Percentiles rank a stretch among this genome's conserved stretches.
phyloP scores from a whole-genome alignment of 2,329 filamentous ascomycete species.

The Penicillium nordicum region DNA sequence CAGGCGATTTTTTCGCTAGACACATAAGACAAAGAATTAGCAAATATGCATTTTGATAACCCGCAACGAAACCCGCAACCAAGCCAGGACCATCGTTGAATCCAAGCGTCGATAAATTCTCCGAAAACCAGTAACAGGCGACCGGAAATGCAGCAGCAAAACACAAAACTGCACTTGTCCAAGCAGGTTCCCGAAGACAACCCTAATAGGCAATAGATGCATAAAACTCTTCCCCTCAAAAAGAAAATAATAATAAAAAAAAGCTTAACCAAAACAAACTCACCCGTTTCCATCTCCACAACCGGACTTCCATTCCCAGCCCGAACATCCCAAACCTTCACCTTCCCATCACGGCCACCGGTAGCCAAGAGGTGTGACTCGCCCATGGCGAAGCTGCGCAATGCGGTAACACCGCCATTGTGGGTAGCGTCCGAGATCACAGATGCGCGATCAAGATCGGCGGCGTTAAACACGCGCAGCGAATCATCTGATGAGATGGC shows the following conservation, averaged over 20 bases:
- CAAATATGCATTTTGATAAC: not conserved
- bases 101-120: slow-evolving; percentile 11
- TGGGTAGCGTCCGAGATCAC: slow-evolving; percentile 24
- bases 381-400: slow-evolving; percentile 29
- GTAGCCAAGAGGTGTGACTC: slow-evolving; percentile 33
- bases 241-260: not conserved
- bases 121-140: slow-evolving; percentile 11
- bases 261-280: slow-evolving; percentile 14
- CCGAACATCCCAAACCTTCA: slow-evolving; percentile 43
- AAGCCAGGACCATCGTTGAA: slow-evolving; percentile 8
- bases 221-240: not conserved
- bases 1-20: slow-evolving; percentile 47
- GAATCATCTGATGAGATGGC: slow-evolving; percentile 48
- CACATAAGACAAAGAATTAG: slow-evolving; percentile 14
- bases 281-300: slow-evolving; percentile 37
- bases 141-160: slow-evolving; percentile 6
- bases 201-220: slow-evolving; percentile 4
- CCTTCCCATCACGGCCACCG: slow-evolving; percentile 41
- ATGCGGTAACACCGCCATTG: slow-evolving; percentile 38
- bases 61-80: not conserved
- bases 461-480: slow-evolving; percentile 40
- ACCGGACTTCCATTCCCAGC: slow-evolving; percentile 25
- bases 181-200: slow-evolving; percentile 1
- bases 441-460: slow-evolving; percentile 28
- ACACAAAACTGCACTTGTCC: not conserved